A percentile compares a stretch with the other conserved stretches of the same genome.
These are phyloP conservation scores for Plicaturopsis crispa DNA, from an alignment of 768 basidiomycete genomes.

Conservation along the genomic window DNA sequence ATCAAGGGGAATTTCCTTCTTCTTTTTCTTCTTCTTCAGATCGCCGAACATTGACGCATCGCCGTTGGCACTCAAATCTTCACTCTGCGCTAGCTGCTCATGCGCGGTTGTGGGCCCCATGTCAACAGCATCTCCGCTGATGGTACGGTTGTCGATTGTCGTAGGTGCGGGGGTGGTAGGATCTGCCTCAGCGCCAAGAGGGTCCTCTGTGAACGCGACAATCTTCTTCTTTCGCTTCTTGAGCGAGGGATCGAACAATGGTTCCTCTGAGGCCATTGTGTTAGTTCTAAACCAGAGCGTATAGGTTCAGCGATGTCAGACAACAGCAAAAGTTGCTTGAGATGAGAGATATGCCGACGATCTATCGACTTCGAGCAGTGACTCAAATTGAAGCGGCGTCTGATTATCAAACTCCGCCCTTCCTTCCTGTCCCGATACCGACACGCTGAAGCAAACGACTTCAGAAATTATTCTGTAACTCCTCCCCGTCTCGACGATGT, in stretches of 20 bases:
- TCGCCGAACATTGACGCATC: slow-evolving; percentile 73
- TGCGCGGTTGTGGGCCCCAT: slow-evolving; percentile 70
- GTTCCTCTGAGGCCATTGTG: slow-evolving; percentile 61
- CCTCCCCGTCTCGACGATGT: slow-evolving; percentile 26
- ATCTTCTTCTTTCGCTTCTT: slow-evolving; percentile 87
- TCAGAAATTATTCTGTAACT: slow-evolving; percentile 10
- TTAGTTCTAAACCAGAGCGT: slow-evolving; percentile 14
- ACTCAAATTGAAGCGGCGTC: too few species aligned
- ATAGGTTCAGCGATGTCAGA: slow-evolving; percentile 1
- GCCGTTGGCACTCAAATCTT: too few species aligned
- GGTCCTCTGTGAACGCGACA: slow-evolving; percentile 81
- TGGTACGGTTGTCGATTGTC: slow-evolving; percentile 60
- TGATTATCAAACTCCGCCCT: too few species aligned
- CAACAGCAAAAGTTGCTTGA: slow-evolving; percentile 10
- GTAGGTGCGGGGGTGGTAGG: slow-evolving; percentile 74
- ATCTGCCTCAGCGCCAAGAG: slow-evolving; percentile 74
- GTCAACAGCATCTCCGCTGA: slow-evolving; percentile 68
- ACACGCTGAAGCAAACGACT: too few species aligned
- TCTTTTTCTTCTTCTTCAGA: slow-evolving; percentile 90
- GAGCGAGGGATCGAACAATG: slow-evolving; percentile 75
- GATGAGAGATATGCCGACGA: slow-evolving; percentile 14
- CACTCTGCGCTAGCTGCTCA: slow-evolving; percentile 66
- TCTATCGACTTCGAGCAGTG: slow-evolving; percentile 11
- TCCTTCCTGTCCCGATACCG: too few species aligned
- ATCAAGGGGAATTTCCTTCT: slow-evolving; percentile 84